A percentile compares a stretch with the other conserved stretches of the same genome.
Conservation (phyloP, 108 stramenopile species). For the Pseudonitzschia delicatissima region DNA sequence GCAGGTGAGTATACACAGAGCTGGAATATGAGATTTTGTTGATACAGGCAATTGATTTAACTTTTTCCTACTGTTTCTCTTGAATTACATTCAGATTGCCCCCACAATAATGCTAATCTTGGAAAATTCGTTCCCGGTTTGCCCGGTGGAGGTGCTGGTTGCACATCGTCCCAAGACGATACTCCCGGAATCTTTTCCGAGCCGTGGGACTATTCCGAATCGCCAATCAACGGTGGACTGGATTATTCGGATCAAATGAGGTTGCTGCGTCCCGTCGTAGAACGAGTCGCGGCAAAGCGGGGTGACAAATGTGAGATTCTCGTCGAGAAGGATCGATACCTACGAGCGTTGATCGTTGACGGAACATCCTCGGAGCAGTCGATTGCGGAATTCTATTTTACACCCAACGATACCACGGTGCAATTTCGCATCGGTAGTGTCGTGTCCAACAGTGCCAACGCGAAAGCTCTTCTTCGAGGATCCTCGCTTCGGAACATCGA, state of each 20-base stretch:
- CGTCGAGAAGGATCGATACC: constrained; percentile 58
- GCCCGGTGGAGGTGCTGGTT: constrained; percentile 52
- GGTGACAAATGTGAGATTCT: constrained; percentile 48
- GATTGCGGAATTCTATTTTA: constrained; percentile 82
- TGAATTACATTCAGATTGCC: constrained; percentile 41
- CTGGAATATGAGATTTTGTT: background rate
- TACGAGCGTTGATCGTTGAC: constrained; percentile 63
- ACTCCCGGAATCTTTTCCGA: constrained; percentile 61
- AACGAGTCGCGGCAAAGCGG: constrained; percentile 35
- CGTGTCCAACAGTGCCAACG: background rate
- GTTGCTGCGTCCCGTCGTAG: constrained; percentile 48
- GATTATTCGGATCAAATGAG: constrained; percentile 56
- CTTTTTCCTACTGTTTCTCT: background rate
- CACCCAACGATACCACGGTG: constrained; percentile 77
- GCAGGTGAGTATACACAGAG: constrained; percentile 25
- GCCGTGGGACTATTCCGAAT: constrained; percentile 69
- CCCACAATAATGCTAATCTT: constrained; percentile 31
- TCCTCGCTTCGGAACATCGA: constrained; percentile 53
- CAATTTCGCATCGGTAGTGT: constrained; percentile 68
- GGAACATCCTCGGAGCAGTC: constrained; percentile 56
- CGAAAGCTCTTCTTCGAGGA: constrained; percentile 17
- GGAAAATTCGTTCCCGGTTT: background rate
- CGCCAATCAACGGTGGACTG: constrained; percentile 30
- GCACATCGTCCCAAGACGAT: constrained; percentile 80
- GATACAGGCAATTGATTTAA: background rate